phyloP scores from a whole-genome alignment of 2,329 filamentous ascomycete genomes.

The Cercospora canescens region DNA sequence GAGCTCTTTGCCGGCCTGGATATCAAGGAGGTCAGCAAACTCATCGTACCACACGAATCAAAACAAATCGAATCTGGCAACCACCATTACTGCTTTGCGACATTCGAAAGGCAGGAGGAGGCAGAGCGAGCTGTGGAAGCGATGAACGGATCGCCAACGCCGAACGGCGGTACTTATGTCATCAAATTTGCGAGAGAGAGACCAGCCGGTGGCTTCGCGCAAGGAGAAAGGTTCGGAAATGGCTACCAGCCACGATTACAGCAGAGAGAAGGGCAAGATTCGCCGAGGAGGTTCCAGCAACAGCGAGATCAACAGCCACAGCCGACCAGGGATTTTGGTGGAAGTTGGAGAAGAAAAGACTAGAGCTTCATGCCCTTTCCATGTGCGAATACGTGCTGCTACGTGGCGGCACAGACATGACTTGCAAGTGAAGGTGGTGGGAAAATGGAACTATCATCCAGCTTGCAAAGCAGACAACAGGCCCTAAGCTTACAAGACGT shows the following conservation, averaged over 20 bases:
- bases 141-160: conserved; percentile 28
- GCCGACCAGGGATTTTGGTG: conserved; percentile 7
- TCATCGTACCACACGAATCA: conserved; percentile 31
- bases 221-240: conserved; percentile 1
- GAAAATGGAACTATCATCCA: not conserved
- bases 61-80: conserved; percentile 11
- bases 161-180: conserved; percentile 25
- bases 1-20: conserved; percentile 47
- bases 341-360: conserved; percentile 7
- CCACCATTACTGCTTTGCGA: conserved; percentile 36
- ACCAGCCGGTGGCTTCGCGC: conserved; percentile 3
- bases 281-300: conserved; percentile 1
- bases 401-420: not conserved
- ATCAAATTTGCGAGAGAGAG: conserved; percentile 21
- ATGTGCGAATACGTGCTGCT: not conserved
- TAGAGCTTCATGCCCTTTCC: not conserved
- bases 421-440: not conserved
- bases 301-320: conserved; percentile 3
- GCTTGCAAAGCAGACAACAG: not conserved
- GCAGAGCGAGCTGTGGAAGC: conserved; percentile 25
- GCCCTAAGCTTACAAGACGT: not conserved
- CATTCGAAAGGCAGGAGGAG: conserved; percentile 29
- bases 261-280: conserved; percentile 7
- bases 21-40: conserved; percentile 51
- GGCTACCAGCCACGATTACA: conserved; percentile 4